Evolutionary conservation across 495 filamentous ascomycete genomes (phyloP).

Genomic region (Penicillium waksmanii): DNA sequence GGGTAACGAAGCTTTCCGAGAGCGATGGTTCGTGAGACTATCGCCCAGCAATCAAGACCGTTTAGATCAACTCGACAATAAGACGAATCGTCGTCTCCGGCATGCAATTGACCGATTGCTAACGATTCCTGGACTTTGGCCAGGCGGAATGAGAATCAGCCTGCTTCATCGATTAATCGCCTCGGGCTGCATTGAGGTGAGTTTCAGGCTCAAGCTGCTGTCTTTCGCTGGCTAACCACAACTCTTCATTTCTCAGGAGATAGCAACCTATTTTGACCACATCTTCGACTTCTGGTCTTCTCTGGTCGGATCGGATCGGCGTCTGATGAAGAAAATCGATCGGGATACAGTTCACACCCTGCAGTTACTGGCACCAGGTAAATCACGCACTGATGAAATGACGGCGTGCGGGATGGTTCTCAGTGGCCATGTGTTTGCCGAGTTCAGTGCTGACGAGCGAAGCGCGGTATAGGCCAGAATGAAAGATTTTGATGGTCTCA

Average conservation of each 20-base stretch:
- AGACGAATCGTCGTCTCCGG: not conserved
- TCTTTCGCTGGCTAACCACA: not conserved
- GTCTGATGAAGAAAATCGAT: no score
- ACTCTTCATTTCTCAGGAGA: not conserved
- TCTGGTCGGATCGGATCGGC: not conserved
- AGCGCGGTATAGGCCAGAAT: slow-evolving; percentile 24
- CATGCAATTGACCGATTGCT: not conserved
- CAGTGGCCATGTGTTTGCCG: slow-evolving; percentile 26
- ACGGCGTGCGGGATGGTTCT: no score
- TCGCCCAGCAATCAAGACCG: slow-evolving; percentile 1
- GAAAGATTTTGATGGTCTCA: slow-evolving; percentile 25
- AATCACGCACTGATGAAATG: no score
- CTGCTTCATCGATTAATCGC: slow-evolving; percentile 1
- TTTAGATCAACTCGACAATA: not conserved
- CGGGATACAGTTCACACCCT: no score
- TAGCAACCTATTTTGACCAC: not conserved
- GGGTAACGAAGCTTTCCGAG: not conserved
- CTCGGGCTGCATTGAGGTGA: not conserved
- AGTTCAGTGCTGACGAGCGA: slow-evolving; percentile 31
- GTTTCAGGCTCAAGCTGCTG: not conserved
- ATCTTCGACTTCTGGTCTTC: not conserved
- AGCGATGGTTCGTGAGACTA: not conserved
- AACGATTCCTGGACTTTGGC: slow-evolving; percentile 1
- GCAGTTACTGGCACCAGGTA: no score
- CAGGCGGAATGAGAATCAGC: slow-evolving; percentile 1